Evolutionary conservation across 2,329 filamentous ascomycete species (phyloP).

Genomic region (Berkeleyomyces basicola): DNA sequence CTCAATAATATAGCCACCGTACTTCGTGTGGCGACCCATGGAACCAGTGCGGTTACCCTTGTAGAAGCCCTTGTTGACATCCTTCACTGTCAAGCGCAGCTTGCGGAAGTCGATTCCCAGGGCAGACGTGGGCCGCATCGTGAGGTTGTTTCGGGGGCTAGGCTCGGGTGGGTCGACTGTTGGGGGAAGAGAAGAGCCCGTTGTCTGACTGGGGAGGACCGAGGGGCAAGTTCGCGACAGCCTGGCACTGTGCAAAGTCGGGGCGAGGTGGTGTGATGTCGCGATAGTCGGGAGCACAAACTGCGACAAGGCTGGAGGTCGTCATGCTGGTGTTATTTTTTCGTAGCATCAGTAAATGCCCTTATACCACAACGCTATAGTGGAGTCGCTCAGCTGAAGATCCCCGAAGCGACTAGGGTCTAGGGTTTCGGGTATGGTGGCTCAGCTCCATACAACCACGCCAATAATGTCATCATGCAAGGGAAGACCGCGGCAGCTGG

Average conservation of each 20-base stretch:
- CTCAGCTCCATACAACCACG: background rate
- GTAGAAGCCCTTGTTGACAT: slow-evolving; percentile 88
- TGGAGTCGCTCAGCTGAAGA: background rate
- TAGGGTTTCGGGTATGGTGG: background rate
- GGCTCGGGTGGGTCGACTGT: background rate
- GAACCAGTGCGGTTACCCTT: slow-evolving; percentile 84
- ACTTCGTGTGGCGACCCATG: slow-evolving; percentile 71
- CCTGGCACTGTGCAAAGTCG: background rate
- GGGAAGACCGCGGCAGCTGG: background rate
- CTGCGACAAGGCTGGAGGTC: background rate
- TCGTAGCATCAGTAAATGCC: no score
- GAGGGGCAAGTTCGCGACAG: background rate
- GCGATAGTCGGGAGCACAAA: background rate
- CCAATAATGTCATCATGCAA: background rate
- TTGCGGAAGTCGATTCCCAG: slow-evolving; percentile 57
- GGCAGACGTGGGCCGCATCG: slow-evolving; percentile 50
- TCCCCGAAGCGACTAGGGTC: background rate
- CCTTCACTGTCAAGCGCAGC: slow-evolving; percentile 74
- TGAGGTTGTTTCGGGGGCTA: slow-evolving; percentile 14
- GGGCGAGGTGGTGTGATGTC: background rate
- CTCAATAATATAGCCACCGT: slow-evolving; percentile 71
- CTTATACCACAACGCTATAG: background rate
- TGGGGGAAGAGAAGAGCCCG: background rate
- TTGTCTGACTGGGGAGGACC: background rate
- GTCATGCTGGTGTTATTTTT: background rate